Conservation (phyloP, 192 early-diverging fungal species). For the Pilaira anomala region DNA sequence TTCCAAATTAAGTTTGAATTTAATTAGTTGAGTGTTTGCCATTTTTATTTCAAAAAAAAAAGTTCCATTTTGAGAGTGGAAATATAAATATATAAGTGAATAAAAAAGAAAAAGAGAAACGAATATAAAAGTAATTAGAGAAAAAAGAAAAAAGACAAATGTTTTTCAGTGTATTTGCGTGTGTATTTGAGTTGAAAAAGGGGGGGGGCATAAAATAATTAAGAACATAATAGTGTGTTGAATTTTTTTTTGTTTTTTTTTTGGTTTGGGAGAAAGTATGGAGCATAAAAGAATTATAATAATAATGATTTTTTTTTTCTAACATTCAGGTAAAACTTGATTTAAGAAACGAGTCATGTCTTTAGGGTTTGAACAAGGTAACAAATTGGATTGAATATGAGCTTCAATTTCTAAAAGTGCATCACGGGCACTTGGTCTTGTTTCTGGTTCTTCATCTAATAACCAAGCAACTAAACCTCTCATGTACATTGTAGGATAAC, state of each 20-base stretch:
- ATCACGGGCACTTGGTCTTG: conserved; percentile 35
- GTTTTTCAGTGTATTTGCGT: no score
- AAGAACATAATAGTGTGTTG: not conserved
- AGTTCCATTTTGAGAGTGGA: no score
- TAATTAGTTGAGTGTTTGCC: no score
- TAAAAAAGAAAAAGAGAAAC: no score
- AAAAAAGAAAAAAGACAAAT: no score
- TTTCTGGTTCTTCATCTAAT: conserved; percentile 34
- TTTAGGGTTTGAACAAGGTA: conserved; percentile 29
- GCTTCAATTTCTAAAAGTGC: conserved; percentile 39
- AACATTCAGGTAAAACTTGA: conserved; percentile 31
- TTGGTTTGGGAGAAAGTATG: not conserved
- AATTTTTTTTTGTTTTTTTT: not conserved
- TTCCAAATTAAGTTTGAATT: no score
- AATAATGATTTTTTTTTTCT: not conserved
- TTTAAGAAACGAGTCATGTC: conserved; percentile 29
- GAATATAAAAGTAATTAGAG: no score
- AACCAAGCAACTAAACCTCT: conserved; percentile 42
- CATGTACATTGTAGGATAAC: conserved; percentile 43
- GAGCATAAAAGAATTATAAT: conserved; percentile 5
- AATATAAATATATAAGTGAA: no score
- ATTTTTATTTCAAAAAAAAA: no score
- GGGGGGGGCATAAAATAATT: conserved; percentile 7
- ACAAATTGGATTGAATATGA: conserved; percentile 31
- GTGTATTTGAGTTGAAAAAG: no score